Evolutionary conservation across 192 early-diverging fungal species (phyloP).

Genomic region (Thoreauomyces humboldtii): DNA sequence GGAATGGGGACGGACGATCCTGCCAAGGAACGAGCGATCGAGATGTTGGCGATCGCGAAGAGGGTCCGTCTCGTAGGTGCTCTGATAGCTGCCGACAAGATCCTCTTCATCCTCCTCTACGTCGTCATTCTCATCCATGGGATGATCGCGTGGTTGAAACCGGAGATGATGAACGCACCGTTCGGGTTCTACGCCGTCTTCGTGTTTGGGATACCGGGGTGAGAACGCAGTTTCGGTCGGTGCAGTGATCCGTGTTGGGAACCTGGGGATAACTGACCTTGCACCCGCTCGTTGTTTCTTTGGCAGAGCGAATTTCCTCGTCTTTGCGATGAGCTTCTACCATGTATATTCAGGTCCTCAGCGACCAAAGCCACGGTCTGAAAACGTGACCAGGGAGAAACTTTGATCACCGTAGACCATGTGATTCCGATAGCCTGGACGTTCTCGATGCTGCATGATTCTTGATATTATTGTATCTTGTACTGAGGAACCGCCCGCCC

Average conservation of each 20-base stretch:
- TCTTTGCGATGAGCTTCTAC: slow-evolving; percentile 21
- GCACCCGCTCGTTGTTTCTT: not conserved
- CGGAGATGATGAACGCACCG: not conserved
- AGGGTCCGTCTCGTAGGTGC: slow-evolving; percentile 19
- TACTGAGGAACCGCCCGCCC: no score
- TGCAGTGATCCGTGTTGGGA: not conserved
- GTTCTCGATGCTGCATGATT: no score
- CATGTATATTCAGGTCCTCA: not conserved
- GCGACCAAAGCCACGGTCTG: not conserved
- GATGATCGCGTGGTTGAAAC: not conserved
- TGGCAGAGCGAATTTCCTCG: slow-evolving; percentile 15
- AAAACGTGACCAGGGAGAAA: not conserved
- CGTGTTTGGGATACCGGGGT: not conserved
- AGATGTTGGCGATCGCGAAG: slow-evolving; percentile 18
- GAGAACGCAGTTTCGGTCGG: not conserved
- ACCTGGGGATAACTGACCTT: not conserved
- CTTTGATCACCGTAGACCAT: not conserved
- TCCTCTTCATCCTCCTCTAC: slow-evolving; percentile 15
- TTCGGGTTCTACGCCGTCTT: slow-evolving; percentile 24
- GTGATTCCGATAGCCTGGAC: no score
- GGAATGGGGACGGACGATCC: not conserved
- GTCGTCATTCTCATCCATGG: slow-evolving; percentile 10
- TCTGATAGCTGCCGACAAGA: slow-evolving; percentile 16
- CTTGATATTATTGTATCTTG: no score
- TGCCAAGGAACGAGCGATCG: not conserved